phyloP scores from a whole-genome alignment of 768 basidiomycete genomes.

The Podaxis sp. region DNA sequence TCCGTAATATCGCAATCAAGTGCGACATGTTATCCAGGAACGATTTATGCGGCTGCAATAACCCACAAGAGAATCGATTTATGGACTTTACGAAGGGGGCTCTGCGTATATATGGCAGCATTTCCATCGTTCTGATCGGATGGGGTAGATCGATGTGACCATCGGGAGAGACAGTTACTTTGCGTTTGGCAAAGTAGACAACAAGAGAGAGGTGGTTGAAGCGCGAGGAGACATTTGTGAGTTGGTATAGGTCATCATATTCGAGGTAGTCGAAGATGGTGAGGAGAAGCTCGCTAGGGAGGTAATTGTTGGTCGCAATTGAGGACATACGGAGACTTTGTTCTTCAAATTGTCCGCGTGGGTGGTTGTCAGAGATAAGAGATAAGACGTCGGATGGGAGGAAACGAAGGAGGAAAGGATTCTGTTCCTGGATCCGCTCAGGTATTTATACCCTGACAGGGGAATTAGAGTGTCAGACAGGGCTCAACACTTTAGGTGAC shows the following conservation, averaged over 20 bases:
- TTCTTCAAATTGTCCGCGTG: not conserved
- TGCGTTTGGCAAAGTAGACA: constrained; percentile 22
- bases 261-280: constrained; percentile 19
- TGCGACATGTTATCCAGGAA: constrained; percentile 7
- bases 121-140: constrained; percentile 3
- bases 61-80: constrained; percentile 14
- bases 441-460: not conserved
- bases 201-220: constrained; percentile 24
- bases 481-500: not conserved
- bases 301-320: constrained; percentile 8
- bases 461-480: not conserved
- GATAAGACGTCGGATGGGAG: not conserved
- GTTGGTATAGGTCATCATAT: constrained; percentile 19
- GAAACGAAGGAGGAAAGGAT: not conserved
- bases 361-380: not conserved
- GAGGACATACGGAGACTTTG: not conserved
- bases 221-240: constrained; percentile 19
- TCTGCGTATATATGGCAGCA: constrained; percentile 15
- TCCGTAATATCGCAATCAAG: constrained; percentile 2
- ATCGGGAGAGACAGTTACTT: constrained; percentile 15
- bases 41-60: constrained; percentile 5
- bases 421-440: not conserved
- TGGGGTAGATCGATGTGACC: constrained; percentile 14
- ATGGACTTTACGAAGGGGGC: constrained; percentile 17
- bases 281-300: constrained; percentile 27